Base-by-base conservation (phyloP, 2,329 filamentous ascomycete genomes). In the Alternaria brassicicola region DNA sequence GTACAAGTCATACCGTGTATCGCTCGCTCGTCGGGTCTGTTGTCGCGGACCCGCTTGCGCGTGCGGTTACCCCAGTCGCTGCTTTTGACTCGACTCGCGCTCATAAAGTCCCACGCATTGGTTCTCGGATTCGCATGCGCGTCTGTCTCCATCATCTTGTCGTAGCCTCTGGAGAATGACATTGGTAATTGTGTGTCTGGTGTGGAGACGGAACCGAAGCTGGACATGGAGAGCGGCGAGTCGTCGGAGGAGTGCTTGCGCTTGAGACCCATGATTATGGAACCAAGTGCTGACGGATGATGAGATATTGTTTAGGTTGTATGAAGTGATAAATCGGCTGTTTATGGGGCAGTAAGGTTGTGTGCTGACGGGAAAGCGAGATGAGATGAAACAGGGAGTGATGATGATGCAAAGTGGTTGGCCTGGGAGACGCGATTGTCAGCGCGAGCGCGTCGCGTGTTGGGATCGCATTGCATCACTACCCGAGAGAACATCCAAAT, bases 41-140 rank as follows among this genome's bases (percentile, higher is more conserved):
- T 82, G 70, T 88, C 82, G 57, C 85, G 80, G 63, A 84, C 81
- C 31, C 86, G 77, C 73, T 88, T 88, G 58, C 83, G 79, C 55
- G 86, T 88, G 17, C 86, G 82, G 60, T 81, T 82, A 64, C 83
- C 80, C 42, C 86, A 79, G 64, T 86, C 67, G 17, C 70, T 70
- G 35, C 52, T 52, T 49, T 74, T 72, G 31, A 70, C 61, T 23
- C 73, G 65, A n/a, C 64, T 64, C 7, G 65, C 64, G 21, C 65
- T 66, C 6, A 59, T 56, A 35, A 74, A 74, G 30, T 73, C 65
- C 71, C 71, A 74, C 9, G 57, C 63, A 21, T 55, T 63, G 17
- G 45, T 43, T 35, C 63, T 62, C 13, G 56, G 52, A 28, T 38
- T n/a, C 1, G 12, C 13, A 4, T 55, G 54, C 2, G 42, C 46